Evolutionary conservation across 495 filamentous ascomycete genomes (phyloP).

Genomic region (Aspergillus heteromorphus): DNA sequence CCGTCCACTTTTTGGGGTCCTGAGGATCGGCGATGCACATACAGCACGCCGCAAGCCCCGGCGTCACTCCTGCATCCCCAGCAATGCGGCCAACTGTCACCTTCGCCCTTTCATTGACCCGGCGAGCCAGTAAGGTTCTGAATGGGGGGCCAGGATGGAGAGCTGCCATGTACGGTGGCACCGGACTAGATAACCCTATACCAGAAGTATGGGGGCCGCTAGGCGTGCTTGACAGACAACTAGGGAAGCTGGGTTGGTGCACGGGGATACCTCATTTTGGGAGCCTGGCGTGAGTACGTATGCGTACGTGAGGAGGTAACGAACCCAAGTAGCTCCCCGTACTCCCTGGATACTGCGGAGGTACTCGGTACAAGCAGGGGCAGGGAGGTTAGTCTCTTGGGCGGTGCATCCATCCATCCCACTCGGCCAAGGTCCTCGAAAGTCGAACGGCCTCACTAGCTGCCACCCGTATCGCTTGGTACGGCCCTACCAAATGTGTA

Average conservation of each 20-base stretch:
- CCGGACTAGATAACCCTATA: conserved; percentile 8
- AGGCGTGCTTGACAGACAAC: background rate
- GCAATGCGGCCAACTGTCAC: background rate
- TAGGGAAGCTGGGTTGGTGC: too few species aligned
- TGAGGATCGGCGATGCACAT: background rate
- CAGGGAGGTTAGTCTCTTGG: background rate
- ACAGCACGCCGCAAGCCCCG: background rate
- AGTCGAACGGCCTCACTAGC: background rate
- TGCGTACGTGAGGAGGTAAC: too few species aligned
- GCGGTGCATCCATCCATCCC: background rate
- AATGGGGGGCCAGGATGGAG: conserved; percentile 4
- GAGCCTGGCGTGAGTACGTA: too few species aligned
- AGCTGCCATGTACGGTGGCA: conserved; percentile 4
- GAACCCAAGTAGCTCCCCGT: background rate
- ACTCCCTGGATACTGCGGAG: background rate
- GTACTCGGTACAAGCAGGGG: background rate
- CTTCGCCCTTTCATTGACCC: conserved; percentile 7
- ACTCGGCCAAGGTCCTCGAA: background rate
- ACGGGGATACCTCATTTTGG: background rate
- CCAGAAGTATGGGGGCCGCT: background rate
- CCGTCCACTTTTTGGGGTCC: background rate
- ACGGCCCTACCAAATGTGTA: too few species aligned
- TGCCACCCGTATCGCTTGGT: background rate
- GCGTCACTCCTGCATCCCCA: conserved; percentile 3
- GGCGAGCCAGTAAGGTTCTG: conserved; percentile 3